A percentile compares a stretch with the other conserved stretches of the same genome.
phyloP scores from a whole-genome alignment of 2,329 filamentous ascomycete species.

The Dissoconium aciculare region DNA sequence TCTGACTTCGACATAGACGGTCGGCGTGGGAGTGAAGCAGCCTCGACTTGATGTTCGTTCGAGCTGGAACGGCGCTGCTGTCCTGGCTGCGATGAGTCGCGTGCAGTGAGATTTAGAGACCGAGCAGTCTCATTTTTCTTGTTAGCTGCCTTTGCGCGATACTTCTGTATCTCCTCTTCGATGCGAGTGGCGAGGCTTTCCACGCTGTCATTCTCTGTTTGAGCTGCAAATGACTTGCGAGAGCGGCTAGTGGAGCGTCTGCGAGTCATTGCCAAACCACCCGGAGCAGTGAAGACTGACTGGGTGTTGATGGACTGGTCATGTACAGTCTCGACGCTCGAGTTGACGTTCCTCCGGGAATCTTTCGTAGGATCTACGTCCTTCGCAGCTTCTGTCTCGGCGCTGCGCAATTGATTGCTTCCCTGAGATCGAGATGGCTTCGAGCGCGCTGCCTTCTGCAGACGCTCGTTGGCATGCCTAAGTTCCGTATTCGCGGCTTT shows the following conservation, averaged over 20 bases:
- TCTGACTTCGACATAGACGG: slow-evolving; percentile 3
- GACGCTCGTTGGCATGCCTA: slow-evolving; percentile 26
- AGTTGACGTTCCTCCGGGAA: too few relatives aligned
- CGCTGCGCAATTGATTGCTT: too few relatives aligned
- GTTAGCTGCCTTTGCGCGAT: slow-evolving; percentile 8
- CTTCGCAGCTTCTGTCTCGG: too few relatives aligned
- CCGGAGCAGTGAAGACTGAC: too few relatives aligned
- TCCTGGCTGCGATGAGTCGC: slow-evolving; percentile 12
- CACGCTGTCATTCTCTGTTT: slow-evolving; percentile 7
- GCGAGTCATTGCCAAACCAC: too few relatives aligned
- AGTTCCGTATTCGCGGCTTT: slow-evolving; percentile 25
- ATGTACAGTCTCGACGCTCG: too few relatives aligned
- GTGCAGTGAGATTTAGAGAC: slow-evolving; percentile 6
- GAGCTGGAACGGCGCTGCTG: background rate
- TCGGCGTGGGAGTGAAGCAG: background rate
- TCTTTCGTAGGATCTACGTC: too few relatives aligned
- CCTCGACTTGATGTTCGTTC: too few relatives aligned
- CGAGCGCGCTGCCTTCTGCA: slow-evolving; percentile 25
- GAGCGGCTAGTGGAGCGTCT: too few relatives aligned
- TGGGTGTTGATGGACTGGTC: too few relatives aligned
- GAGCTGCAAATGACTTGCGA: too few relatives aligned
- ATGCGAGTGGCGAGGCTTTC: slow-evolving; percentile 14
- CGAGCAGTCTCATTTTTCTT: background rate
- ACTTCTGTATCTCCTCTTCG: slow-evolving; percentile 19
- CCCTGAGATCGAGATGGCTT: too few relatives aligned